phyloP scores from a whole-genome alignment of 176 grass and related monocot species.

The Hyparrhenia diplandra region DNA sequence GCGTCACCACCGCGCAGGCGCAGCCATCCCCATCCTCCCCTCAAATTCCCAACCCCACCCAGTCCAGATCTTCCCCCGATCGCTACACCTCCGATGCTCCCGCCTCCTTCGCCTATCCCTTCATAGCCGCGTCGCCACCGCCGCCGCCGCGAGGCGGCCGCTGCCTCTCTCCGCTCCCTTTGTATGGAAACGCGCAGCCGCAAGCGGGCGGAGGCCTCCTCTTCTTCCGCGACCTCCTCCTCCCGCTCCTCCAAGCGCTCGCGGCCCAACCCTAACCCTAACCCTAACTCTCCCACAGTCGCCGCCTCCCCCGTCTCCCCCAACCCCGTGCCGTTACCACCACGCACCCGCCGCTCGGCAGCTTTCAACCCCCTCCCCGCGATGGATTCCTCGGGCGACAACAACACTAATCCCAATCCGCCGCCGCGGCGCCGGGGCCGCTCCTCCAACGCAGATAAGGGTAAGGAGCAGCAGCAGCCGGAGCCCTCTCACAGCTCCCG shows the following conservation, averaged over 20 bases:
- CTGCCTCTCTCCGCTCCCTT: conserved; percentile 8
- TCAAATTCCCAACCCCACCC: conserved; percentile 2
- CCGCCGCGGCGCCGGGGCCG: conserved; percentile 45
- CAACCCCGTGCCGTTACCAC: neutral
- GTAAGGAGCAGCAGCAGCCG: conserved; percentile 66
- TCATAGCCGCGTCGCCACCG: conserved; percentile 22
- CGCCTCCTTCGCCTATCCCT: neutral
- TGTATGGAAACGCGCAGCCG: conserved; percentile 99
- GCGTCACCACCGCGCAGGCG: neutral
- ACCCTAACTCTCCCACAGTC: conserved; percentile 12
- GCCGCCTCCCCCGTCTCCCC: neutral
- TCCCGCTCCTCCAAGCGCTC: conserved; percentile 37
- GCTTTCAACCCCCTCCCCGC: neutral
- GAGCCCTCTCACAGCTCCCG: conserved; percentile 47
- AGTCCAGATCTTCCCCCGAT: conserved; percentile 21
- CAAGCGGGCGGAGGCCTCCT: conserved; percentile 96
- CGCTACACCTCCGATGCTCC: neutral
- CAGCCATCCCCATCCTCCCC: neutral
- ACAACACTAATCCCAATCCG: conserved; percentile 46
- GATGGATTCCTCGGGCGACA: conserved; percentile 55
- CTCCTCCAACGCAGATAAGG: conserved; percentile 48
- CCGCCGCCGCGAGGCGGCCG: conserved; percentile 26
- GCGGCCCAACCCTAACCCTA: conserved; percentile 45
- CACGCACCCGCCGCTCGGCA: conserved; percentile 31
- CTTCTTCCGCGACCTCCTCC: conserved; percentile 61